Evolutionary conservation across 2,329 filamentous ascomycete genomes (phyloP), one percentile per base, ranked within the genome.

Genomic region (Sphaerulina populicola): DNA sequence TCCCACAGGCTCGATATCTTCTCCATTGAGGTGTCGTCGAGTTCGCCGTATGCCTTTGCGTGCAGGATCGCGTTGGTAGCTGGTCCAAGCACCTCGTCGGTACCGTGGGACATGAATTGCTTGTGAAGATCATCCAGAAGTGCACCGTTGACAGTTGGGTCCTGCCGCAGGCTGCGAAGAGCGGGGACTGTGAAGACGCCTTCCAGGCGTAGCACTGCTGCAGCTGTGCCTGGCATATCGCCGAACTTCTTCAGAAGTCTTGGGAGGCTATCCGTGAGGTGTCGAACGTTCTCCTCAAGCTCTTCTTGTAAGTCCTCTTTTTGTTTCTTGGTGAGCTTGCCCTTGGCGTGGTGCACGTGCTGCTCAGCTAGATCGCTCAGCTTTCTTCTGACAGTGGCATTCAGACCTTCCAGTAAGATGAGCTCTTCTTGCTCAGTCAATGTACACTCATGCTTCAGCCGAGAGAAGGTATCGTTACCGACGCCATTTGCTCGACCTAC

Each of bases 41-140:
- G 80, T 64, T 95, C 91, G 54, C 93, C 88, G 55, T 88, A 91
- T 54, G 83, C 83, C 57, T 87, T 83, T 7, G 91, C 89, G 65
- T 94, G 88, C 30, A 95, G 72, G 35, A 98, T 79, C 4, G 90
- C 87, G 18, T 82, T 77, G 27, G 86, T 85, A 11, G 89, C 91
- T 68, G 96, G 90, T 9, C 82, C 81, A 41, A 98, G 76, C 14
- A 97, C 90, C 49, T 80, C 80, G 61, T 87, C 85, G 62, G 94
- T 88, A 39, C 87, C 86, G 64, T 98, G 93, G n/a, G 88, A 82
- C 61, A 86, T 82, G 71, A 98, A 97, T 62, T 98, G 93, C 52
- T 88, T 88, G 67, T 87, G 89, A 60, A 97, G 88, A 62, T 96
- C 90, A 60, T 95, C 89, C 1, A 98, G 74, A 29, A 97, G 73